phyloP scores from a whole-genome alignment of 2,329 filamentous ascomycete species.

The Colletotrichum theobromicola region DNA sequence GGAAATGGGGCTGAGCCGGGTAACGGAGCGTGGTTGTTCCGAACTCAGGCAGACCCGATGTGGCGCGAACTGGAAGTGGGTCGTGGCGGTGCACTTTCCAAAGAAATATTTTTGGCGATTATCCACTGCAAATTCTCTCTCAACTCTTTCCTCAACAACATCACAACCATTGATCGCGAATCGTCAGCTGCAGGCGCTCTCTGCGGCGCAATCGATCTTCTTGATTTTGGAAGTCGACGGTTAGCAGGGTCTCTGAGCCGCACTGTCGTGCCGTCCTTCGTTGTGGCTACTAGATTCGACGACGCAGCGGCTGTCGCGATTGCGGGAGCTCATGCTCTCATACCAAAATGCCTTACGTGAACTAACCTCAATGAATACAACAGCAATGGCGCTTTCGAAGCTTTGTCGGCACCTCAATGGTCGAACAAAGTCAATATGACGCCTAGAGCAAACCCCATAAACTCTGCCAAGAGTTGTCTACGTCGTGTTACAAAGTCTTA shows the following conservation, averaged over 20 bases:
- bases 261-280: background rate
- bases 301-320: background rate
- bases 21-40: background rate
- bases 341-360: background rate
- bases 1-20: background rate
- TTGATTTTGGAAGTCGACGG: background rate
- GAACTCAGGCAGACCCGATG: background rate
- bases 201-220: background rate
- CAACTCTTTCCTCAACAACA: background rate
- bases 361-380: background rate
- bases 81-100: conserved; percentile 1
- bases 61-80: background rate
- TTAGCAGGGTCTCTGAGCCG: background rate
- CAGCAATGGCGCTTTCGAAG: conserved; percentile 82
- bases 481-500: conserved; percentile 91
- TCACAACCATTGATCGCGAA: background rate
- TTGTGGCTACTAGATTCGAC: background rate
- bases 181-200: background rate
- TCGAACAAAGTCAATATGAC: conserved; percentile 84
- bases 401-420: conserved; percentile 59
- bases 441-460: conserved; percentile 79
- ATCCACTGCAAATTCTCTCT: background rate
- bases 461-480: conserved; percentile 88
- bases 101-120: conserved; percentile 13
- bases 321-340: background rate